phyloP scores from a whole-genome alignment of 768 basidiomycete species.

The Asterophora parasitica region DNA sequence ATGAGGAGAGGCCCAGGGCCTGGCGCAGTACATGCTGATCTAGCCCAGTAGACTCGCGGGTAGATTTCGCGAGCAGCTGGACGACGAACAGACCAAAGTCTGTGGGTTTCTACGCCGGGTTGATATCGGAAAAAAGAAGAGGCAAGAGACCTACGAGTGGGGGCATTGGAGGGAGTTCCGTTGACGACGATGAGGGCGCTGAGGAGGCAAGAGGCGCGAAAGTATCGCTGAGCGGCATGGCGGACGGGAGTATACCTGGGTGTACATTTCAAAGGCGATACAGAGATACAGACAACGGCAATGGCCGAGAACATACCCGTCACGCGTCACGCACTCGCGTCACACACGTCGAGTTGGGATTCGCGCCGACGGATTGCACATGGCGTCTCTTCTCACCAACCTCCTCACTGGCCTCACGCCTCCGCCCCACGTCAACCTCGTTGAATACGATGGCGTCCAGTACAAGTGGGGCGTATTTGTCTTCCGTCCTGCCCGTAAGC shows the following conservation, averaged over 20 bases:
- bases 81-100: slow-evolving; percentile 61
- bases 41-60: slow-evolving; percentile 37
- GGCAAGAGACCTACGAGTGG: slow-evolving; percentile 7
- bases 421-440: slow-evolving; percentile 45
- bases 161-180: not conserved
- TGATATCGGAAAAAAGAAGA: not conserved
- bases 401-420: slow-evolving; percentile 46
- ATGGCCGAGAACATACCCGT: slow-evolving; percentile 4
- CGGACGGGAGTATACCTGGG: too few species aligned
- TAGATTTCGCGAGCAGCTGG: slow-evolving; percentile 48
- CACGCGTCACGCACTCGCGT: too few species aligned
- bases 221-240: slow-evolving; percentile 2
- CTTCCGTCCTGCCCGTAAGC: slow-evolving; percentile 76
- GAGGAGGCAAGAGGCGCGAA: slow-evolving; percentile 9
- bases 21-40: slow-evolving; percentile 61
- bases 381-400: slow-evolving; percentile 29
- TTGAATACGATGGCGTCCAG: slow-evolving; percentile 71
- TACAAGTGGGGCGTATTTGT: slow-evolving; percentile 70
- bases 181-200: not conserved
- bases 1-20: slow-evolving; percentile 66
- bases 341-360: too few species aligned
- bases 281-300: slow-evolving; percentile 5
- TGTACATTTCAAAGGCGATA: not conserved
- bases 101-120: slow-evolving; percentile 33
- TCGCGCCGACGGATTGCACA: slow-evolving; percentile 2